These are phyloP conservation scores for Tetracentron sinense DNA, from an alignment of 164 flowering plant species.

Conservation along the genomic window DNA sequence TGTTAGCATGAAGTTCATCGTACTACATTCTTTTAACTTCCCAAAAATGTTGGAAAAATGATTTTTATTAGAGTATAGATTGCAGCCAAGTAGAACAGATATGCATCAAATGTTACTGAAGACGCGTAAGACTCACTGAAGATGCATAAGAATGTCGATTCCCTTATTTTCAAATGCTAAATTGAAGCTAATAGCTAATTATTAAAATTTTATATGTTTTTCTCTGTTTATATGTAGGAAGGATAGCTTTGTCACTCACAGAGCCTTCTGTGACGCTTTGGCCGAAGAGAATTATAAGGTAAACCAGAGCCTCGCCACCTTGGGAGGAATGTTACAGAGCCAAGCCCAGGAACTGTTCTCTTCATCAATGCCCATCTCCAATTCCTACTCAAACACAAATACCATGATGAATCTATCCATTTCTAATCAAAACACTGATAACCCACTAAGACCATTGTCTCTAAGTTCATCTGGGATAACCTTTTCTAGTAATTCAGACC, in stretches of 20 bases:
- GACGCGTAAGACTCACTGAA: too few species aligned
- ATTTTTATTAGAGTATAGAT: too few species aligned
- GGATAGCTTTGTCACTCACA: slow-evolving; percentile 73
- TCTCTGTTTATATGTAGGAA: slow-evolving; percentile 30
- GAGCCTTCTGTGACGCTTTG: slow-evolving; percentile 69
- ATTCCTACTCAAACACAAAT: slow-evolving; percentile 18
- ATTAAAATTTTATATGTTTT: background rate
- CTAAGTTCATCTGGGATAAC: slow-evolving; percentile 18
- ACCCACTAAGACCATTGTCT: slow-evolving; percentile 15
- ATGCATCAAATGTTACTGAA: too few species aligned
- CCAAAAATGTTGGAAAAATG: too few species aligned
- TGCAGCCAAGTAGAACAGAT: too few species aligned
- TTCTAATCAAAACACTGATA: slow-evolving; percentile 18
- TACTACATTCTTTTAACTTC: too few species aligned
- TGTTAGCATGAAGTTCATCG: too few species aligned
- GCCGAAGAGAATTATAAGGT: slow-evolving; percentile 65
- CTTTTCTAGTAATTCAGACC: slow-evolving; percentile 16
- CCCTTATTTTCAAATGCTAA: background rate
- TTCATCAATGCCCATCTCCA: slow-evolving; percentile 21
- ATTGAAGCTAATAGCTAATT: background rate
- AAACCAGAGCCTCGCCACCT: slow-evolving; percentile 38
- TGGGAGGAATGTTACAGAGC: slow-evolving; percentile 24
- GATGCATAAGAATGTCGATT: too few species aligned
- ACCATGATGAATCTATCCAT: slow-evolving; percentile 16
- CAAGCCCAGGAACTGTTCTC: slow-evolving; percentile 30